phyloP scores from a whole-genome alignment of 2,329 filamentous ascomycete species.

The Pseudodiploospora longispora region DNA sequence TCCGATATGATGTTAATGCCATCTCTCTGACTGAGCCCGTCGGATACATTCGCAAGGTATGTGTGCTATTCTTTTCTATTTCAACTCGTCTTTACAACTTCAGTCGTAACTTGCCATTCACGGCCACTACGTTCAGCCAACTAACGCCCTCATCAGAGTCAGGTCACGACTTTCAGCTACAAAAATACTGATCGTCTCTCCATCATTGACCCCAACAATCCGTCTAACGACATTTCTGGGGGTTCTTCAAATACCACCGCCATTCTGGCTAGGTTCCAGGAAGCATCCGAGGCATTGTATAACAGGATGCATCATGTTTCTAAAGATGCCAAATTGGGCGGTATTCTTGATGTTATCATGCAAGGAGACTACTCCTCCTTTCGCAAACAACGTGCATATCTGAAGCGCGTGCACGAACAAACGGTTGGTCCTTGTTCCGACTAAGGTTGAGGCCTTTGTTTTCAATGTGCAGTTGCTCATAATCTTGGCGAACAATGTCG shows the following conservation, averaged over 20 bases:
- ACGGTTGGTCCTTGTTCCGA: conserved; percentile 25
- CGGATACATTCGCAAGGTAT: conserved; percentile 68
- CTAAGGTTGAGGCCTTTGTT: conserved; percentile 7
- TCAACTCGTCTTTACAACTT: not conserved
- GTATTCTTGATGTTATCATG: conserved; percentile 62
- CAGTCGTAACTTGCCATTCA: not conserved
- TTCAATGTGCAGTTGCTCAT: too few species aligned
- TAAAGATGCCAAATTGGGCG: conserved; percentile 17
- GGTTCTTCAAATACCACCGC: conserved; percentile 64
- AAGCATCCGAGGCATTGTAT: conserved; percentile 51
- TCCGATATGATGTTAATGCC: conserved; percentile 61
- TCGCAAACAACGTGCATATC: conserved; percentile 55
- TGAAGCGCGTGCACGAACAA: conserved; percentile 44
- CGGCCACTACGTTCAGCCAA: not conserved
- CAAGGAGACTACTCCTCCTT: conserved; percentile 75
- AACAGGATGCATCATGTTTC: conserved; percentile 48
- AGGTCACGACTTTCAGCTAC: conserved; percentile 41
- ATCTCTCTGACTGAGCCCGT: conserved; percentile 66
- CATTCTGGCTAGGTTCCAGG: conserved; percentile 62
- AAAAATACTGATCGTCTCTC: conserved; percentile 62
- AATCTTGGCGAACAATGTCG: conserved; percentile 6
- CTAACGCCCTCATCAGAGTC: conserved; percentile 23
- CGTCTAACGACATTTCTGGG: conserved; percentile 80
- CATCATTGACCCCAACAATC: conserved; percentile 86
- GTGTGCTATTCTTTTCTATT: conserved; percentile 13